Evolutionary conservation across 225 moss, liverwort and hornwort species (phyloP), one percentile per base, ranked within the genome.

Genomic region (Straminergon stramineum): DNA sequence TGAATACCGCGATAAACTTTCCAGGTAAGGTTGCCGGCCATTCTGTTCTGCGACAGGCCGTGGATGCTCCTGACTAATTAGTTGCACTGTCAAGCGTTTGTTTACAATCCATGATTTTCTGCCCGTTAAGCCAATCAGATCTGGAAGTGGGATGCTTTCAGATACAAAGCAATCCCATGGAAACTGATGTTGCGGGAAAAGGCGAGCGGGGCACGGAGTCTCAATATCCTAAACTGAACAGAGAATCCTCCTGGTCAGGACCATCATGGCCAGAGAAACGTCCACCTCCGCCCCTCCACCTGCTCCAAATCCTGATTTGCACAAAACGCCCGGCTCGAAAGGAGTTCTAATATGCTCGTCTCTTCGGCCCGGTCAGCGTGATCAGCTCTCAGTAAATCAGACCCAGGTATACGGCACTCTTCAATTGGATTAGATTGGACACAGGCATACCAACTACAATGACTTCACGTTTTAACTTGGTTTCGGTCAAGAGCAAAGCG

Each of bases 361-460:
- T 89, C 62, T 88, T 84, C 34, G 94, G 90, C 23, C 89, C 82
- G 30, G 89, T 91, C 34, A 90, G 88, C 89, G 34, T 91, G 30
- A 13, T 89, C 53, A 81, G 89, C 45, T 35, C 31, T 26, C 83
- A 65, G 62, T 81, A 60, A 91, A 83, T 35, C 60, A 53, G 58
- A 18, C 34, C 4, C 41, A 60, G 19, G 52, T 39, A n/a, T 20
- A 55, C 26, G 45, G 31, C 22, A 30, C 15, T 60, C 64, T 55
- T 63, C 21, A 66, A 48, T 48, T 48, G 10, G 24, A 66, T 35
- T 28, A 67, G 27, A 75, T n/a, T 69, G 8, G 28, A n/a, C 45
- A 63, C 11, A 17, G 31, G 23, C 69, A 71, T 39, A 18, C 32
- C 20, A 21, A 30, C 43, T 20, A 27, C 31, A 83, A 78, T 17